These are phyloP conservation scores for Penicillium sp. DNA, from an alignment of 2,329 filamentous ascomycete genomes.

Conservation along the genomic window DNA sequence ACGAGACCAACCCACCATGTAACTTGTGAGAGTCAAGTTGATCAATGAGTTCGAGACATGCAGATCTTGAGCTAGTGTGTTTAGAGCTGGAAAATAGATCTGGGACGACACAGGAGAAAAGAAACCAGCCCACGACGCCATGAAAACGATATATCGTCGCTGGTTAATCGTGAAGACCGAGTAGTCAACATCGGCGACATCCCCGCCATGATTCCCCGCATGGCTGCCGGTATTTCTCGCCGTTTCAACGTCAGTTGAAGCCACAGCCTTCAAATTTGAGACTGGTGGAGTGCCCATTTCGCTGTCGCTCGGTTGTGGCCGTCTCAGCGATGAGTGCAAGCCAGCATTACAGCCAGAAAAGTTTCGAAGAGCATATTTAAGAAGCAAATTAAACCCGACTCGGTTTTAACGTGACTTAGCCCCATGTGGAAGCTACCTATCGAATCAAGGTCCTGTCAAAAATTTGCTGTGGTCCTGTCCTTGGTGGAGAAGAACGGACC, in stretches of 20 bases:
- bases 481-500: constrained; percentile 19
- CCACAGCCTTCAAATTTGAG: neutral
- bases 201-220: constrained; percentile 17
- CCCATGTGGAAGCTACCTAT: constrained; percentile 6
- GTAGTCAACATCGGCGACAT: constrained; percentile 33
- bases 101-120: constrained; percentile 55
- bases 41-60: constrained; percentile 35
- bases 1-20: constrained; percentile 28
- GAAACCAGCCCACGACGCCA: constrained; percentile 43
- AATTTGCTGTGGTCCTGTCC: constrained; percentile 6
- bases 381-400: neutral
- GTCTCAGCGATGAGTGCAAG: neutral
- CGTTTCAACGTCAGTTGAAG: constrained; percentile 15
- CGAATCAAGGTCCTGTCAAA: constrained; percentile 6
- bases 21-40: constrained; percentile 37
- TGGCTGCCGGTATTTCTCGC: constrained; percentile 4
- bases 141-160: constrained; percentile 37
- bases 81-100: constrained; percentile 53
- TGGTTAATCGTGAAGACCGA: constrained; percentile 43
- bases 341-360: neutral
- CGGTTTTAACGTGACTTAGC: constrained; percentile 8
- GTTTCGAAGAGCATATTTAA: neutral
- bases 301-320: neutral
- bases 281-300: constrained; percentile 14
- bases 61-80: constrained; percentile 41